Conservation (phyloP, 768 basidiomycete species). For the Brasilioporus rufonigricans region DNA sequence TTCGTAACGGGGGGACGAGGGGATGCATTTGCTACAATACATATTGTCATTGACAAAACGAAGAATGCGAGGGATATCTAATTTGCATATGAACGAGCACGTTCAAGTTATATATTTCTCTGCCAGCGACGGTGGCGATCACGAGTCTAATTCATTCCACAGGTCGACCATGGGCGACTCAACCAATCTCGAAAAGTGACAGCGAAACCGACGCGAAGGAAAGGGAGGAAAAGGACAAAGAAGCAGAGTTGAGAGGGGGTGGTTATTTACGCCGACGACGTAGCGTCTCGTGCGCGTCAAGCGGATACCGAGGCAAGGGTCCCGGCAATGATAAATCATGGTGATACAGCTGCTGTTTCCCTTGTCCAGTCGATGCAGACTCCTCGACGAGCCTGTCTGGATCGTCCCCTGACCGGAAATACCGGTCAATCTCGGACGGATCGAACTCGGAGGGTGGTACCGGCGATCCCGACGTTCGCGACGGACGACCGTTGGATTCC, state of each 20-base stretch:
- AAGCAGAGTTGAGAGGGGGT: neutral
- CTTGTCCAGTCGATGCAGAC: neutral
- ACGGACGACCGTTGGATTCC: constrained; percentile 2
- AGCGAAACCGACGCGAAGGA: neutral
- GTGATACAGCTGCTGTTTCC: neutral
- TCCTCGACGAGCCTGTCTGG: constrained; percentile 1
- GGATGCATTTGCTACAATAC: constrained; percentile 1
- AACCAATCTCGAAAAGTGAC: neutral
- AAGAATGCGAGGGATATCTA: constrained; percentile 11
- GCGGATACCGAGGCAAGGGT: neutral
- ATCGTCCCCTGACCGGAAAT: constrained; percentile 51
- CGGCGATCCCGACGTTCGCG: constrained; percentile 29
- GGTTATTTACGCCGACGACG: constrained; percentile 9
- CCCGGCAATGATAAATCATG: neutral
- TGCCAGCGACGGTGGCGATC: neutral
- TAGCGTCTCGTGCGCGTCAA: constrained; percentile 6
- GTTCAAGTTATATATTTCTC: neutral
- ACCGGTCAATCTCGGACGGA: constrained; percentile 69
- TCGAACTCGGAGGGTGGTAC: constrained; percentile 57
- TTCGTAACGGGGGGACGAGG: neutral
- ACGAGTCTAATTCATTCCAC: constrained; percentile 27
- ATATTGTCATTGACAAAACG: neutral
- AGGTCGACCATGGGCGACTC: neutral
- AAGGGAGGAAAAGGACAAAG: neutral
- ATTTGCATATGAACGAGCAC: neutral